These are phyloP conservation scores for Phytophthora niederhauseri DNA, from an alignment of 352 stramenopile species.

Conservation along the genomic window DNA sequence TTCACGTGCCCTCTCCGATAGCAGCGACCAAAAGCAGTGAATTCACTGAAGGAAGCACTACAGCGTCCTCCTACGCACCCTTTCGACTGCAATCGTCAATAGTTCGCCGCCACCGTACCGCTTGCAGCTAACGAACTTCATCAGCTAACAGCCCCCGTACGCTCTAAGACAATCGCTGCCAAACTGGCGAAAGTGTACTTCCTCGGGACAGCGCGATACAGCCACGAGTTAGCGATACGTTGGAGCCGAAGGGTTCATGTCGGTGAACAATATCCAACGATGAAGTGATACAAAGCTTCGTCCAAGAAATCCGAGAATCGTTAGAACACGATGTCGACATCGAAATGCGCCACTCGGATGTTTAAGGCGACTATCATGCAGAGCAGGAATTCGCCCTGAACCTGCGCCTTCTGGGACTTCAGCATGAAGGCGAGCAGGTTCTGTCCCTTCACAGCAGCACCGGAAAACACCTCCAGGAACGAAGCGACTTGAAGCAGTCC, in stretches of 20 bases:
- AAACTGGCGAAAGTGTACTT: constrained; percentile 30
- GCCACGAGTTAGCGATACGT: constrained; percentile 13
- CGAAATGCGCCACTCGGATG: background rate
- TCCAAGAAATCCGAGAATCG: no score
- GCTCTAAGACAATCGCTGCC: constrained; percentile 36
- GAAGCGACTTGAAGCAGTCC: no score
- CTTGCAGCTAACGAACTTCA: no score
- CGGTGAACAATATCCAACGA: constrained; percentile 21
- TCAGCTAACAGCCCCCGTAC: constrained; percentile 8
- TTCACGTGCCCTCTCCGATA: no score
- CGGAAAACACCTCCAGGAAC: no score
- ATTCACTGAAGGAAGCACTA: no score
- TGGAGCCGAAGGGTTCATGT: constrained; percentile 12
- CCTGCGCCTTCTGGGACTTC: background rate
- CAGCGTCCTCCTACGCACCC: no score
- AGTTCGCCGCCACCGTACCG: no score
- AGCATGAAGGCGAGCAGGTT: background rate
- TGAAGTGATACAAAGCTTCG: background rate
- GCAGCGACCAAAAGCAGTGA: no score
- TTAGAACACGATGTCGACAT: background rate
- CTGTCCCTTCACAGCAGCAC: background rate
- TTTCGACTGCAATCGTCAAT: no score
- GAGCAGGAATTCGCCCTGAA: background rate
- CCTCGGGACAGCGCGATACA: constrained; percentile 9
- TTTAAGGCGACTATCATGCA: background rate